A percentile compares a stretch with the other conserved stretches of the same genome.
Conservation (phyloP, 441 rosid species). For the Brassica balearica region DNA sequence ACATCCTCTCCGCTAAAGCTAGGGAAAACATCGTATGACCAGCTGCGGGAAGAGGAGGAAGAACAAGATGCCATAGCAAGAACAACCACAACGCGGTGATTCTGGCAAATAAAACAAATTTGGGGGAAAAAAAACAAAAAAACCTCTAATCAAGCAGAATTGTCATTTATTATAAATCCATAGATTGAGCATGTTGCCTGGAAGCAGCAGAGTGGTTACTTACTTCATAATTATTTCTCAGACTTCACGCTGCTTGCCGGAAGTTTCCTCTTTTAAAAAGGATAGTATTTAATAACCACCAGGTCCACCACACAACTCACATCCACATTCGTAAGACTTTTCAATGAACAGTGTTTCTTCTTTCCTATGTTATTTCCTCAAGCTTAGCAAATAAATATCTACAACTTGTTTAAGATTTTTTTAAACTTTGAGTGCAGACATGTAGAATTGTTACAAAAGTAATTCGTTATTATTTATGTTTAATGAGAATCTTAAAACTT, state of each 20-base stretch:
- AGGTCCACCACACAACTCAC: background rate
- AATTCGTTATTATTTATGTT: no score
- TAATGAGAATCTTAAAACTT: no score
- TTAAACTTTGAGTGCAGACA: no score
- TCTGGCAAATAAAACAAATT: background rate
- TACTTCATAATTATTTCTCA: background rate
- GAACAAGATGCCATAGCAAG: background rate
- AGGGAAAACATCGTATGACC: conserved; percentile 2
- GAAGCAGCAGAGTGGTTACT: background rate
- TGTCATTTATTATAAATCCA: background rate
- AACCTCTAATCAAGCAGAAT: background rate
- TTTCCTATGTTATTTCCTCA: background rate
- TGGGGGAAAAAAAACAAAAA: background rate
- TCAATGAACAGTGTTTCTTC: background rate
- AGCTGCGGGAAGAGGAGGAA: background rate
- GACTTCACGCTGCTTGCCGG: background rate
- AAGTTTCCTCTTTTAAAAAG: background rate
- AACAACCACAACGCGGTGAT: background rate
- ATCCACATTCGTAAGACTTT: background rate
- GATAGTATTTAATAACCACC: background rate
- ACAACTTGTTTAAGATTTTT: no score
- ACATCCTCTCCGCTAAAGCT: conserved; percentile 13
- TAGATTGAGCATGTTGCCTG: background rate
- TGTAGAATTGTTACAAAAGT: no score
- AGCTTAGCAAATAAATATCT: background rate